These are phyloP conservation scores for Biancaea sappan DNA, from an alignment of 306 rosid genomes.

Conservation along the genomic window DNA sequence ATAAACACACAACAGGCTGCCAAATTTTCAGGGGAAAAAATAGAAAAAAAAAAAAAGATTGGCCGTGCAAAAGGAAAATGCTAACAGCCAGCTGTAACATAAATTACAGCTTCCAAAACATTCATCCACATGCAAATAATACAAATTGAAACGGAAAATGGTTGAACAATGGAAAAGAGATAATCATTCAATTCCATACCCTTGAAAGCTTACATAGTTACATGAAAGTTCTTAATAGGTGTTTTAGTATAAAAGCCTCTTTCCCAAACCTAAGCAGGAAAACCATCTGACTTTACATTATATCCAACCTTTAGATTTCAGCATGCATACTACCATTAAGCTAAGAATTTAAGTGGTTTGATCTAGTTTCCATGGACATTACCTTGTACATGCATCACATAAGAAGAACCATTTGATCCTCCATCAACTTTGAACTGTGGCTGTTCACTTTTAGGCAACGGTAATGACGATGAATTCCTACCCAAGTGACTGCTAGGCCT, in stretches of 20 bases:
- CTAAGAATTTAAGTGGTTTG: too few relatives aligned
- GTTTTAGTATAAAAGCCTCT: neutral
- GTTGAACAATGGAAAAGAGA: neutral
- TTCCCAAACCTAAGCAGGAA: neutral
- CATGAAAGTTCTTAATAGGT: neutral
- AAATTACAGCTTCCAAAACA: neutral
- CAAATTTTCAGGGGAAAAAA: neutral
- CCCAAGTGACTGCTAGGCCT: constrained; percentile 65
- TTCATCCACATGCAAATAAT: neutral
- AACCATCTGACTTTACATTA: neutral
- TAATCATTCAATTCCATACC: neutral
- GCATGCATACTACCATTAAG: neutral
- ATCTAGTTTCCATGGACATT: constrained; percentile 27
- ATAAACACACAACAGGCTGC: neutral
- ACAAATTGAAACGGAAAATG: neutral
- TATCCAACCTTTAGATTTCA: neutral
- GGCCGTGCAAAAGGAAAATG: neutral
- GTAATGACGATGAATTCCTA: constrained; percentile 63
- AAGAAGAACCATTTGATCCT: constrained; percentile 71
- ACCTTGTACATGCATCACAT: constrained; percentile 76
- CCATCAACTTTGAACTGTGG: constrained; percentile 61
- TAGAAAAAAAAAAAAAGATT: too few relatives aligned
- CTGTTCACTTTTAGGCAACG: constrained; percentile 66
- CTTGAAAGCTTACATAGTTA: neutral
- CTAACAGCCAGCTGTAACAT: neutral